Evolutionary conservation across 2,329 filamentous ascomycete species (phyloP).

Genomic region (Pezicula radicicola): DNA sequence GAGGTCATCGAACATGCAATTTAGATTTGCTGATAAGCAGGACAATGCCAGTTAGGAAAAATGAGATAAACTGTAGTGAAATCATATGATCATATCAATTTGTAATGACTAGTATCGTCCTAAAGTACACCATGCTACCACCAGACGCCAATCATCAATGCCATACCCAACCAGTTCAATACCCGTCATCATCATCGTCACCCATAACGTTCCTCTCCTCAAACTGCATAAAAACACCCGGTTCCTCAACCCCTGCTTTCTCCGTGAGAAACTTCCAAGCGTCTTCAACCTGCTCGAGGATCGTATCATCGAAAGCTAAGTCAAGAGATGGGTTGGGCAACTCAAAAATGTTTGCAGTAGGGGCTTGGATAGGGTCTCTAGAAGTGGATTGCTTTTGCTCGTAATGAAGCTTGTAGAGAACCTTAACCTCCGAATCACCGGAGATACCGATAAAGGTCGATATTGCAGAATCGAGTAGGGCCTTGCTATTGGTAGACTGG

Average conservation of each 20-base stretch:
- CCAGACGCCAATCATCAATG: not conserved
- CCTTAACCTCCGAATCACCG: slow-evolving; percentile 25
- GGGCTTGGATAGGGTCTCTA: no score
- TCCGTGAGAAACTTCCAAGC: slow-evolving; percentile 64
- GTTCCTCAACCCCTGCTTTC: slow-evolving; percentile 32
- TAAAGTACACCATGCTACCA: not conserved
- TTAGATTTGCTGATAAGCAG: no score
- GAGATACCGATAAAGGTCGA: slow-evolving; percentile 36
- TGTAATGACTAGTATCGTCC: no score
- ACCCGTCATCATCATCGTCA: slow-evolving; percentile 54
- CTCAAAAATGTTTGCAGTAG: slow-evolving; percentile 39
- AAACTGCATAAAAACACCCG: slow-evolving; percentile 69
- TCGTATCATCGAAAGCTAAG: slow-evolving; percentile 70
- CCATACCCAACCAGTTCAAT: slow-evolving; percentile 17
- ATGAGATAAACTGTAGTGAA: no score
- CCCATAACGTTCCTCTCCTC: slow-evolving; percentile 64
- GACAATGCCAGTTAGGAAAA: no score
- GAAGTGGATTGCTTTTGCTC: slow-evolving; percentile 44
- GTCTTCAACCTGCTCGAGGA: slow-evolving; percentile 62
- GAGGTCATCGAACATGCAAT: no score
- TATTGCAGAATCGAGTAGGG: slow-evolving; percentile 32
- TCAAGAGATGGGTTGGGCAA: slow-evolving; percentile 61
- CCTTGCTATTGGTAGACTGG: slow-evolving; percentile 15
- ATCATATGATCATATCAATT: no score
- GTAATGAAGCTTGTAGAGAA: slow-evolving; percentile 53